These are phyloP conservation scores for Friedmanniomyces simplex DNA, from an alignment of 495 filamentous ascomycete species.

Conservation along the genomic window DNA sequence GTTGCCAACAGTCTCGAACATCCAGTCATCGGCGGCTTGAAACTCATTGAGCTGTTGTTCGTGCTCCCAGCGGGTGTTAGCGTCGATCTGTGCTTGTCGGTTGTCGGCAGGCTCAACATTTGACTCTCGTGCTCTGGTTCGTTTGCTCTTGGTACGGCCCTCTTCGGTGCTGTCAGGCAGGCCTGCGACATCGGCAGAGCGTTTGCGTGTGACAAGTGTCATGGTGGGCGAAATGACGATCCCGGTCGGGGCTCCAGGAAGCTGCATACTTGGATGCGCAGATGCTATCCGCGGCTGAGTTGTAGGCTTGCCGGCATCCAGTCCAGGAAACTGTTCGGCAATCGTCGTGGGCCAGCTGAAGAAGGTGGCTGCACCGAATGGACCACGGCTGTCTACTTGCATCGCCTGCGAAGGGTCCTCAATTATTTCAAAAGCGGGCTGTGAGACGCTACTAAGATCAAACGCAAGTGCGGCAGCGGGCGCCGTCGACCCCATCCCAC, in stretches of 20 bases:
- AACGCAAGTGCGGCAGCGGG: constrained; percentile 29
- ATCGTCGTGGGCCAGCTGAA: neutral
- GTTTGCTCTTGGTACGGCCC: constrained; percentile 66
- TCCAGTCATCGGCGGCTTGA: constrained; percentile 60
- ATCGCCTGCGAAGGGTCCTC: neutral
- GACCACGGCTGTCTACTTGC: neutral
- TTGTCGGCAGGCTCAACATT: constrained; percentile 39
- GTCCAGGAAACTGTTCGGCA: constrained; percentile 15
- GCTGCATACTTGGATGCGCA: constrained; percentile 3
- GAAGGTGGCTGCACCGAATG: neutral
- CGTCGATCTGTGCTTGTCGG: constrained; percentile 16
- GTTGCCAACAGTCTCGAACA: constrained; percentile 59
- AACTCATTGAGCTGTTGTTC: constrained; percentile 60
- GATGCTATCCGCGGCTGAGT: constrained; percentile 15
- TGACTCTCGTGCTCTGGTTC: constrained; percentile 69
- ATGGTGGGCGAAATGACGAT: neutral
- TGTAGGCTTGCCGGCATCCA: constrained; percentile 17
- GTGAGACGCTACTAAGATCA: constrained; percentile 19
- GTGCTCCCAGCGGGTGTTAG: constrained; percentile 46
- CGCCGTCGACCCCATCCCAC: constrained; percentile 27
- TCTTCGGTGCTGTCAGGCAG: constrained; percentile 44
- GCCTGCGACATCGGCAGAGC: constrained; percentile 54
- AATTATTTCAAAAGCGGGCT: neutral
- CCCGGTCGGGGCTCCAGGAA: neutral
- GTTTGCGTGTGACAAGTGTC: constrained; percentile 39